Evolutionary conservation across 1,139 yeast genomes (phyloP), one percentile per base, ranked within the genome.

Genomic region (Candida freyschussii): DNA sequence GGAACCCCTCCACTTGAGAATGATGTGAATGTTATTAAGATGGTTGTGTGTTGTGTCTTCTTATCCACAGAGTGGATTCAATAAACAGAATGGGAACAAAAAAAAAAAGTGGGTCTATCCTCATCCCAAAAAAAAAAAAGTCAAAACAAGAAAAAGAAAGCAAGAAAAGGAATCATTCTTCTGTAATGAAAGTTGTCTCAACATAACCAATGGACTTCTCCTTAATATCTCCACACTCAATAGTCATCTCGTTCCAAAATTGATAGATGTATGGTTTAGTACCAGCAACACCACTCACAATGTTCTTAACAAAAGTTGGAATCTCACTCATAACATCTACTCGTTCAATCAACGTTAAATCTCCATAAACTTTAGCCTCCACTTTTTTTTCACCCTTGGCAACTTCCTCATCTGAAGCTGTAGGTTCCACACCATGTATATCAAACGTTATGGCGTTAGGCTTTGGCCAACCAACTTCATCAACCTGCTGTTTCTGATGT

Each of bases 281-380:
- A 34, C 97, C 98, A 11, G 95, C 91, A 37, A 89, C 93, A 40
- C 95, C 96, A 44, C 89, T 78, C 26, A 86, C 97, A 41, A 91
- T 84, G 51, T 80, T 83, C 62, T 91, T 91, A 45, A 91, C 95
- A 62, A 91, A 87, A 47, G 75, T 80, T 27, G 98, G 98, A 41
- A 91, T 81, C 64, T 91, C 98, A 26, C 91, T 87, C 96, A 91
- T 87, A 41, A 91, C 97, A 61, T 91, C 98, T 37, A 91, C 89
- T 55, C 97, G 77, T 63, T 86, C 96, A 34, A 85, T 78, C 48
- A 84, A 62, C 32, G 69, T 61, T 47, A 89, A 68, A 12, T 66
- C 63, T 37, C 87, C 89, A 25, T 53, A 55, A 21, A 79, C 71
- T 12, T 55, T 54, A 25, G 69, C 76, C 21, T 56, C 53, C 21